A percentile compares a stretch with the other conserved stretches of the same genome.
Conservation (phyloP, 129 eudicot genomes). For the Flaveria bidentis region DNA sequence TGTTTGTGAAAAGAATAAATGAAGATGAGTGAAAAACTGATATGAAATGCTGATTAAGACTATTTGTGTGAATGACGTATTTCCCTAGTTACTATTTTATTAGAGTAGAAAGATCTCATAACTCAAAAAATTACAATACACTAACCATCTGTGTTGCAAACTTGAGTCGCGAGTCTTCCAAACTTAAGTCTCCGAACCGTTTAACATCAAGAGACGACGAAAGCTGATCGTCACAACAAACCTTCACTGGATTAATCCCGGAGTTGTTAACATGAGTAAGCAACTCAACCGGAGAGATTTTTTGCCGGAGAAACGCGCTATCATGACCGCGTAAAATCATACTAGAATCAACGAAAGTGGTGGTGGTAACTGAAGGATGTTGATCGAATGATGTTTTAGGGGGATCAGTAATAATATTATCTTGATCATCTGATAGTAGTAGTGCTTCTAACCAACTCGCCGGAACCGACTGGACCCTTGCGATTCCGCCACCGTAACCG, state of each 20-base stretch:
- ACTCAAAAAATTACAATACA: not conserved
- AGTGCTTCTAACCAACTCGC: conserved; percentile 93
- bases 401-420: conserved; percentile 46
- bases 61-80: too few relatives aligned
- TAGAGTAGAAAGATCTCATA: too few relatives aligned
- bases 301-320: conserved; percentile 47
- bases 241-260: conserved; percentile 39
- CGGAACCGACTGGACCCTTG: conserved; percentile 88
- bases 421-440: conserved; percentile 58
- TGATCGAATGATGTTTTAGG: conserved; percentile 25
- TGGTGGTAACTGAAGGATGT: not conserved
- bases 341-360: conserved; percentile 40
- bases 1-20: too few relatives aligned
- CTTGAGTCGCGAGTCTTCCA: conserved; percentile 35
- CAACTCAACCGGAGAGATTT: conserved; percentile 80
- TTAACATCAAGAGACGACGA: conserved; percentile 18
- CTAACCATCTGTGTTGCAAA: conserved; percentile 39
- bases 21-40: too few relatives aligned
- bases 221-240: conserved; percentile 34
- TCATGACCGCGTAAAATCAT: not conserved
- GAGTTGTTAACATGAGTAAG: conserved; percentile 42
- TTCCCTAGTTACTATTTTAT: too few relatives aligned
- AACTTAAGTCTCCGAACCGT: conserved; percentile 33
- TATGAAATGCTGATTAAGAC: too few relatives aligned
- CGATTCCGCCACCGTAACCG: conserved; percentile 45